A percentile compares a stretch with the other conserved stretches of the same genome.
These are phyloP conservation scores for Blastobotrys muscicola DNA, from an alignment of 805 yeast genomes.

Conservation along the genomic window DNA sequence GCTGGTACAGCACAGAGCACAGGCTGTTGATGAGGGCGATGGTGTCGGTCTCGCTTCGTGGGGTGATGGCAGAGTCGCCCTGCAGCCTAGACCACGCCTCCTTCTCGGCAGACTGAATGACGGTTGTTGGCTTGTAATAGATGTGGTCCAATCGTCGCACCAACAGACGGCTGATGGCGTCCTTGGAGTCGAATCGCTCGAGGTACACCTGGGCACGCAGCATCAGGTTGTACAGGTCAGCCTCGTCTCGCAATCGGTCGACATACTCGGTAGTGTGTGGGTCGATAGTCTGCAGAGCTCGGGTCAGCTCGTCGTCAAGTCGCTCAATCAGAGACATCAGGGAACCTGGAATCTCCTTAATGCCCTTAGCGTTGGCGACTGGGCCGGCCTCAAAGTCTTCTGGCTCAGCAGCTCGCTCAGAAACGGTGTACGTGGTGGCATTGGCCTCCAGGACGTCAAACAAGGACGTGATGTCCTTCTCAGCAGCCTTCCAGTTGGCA, in stretches of 20 bases:
- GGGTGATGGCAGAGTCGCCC: conserved; percentile 25
- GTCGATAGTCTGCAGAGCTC: conserved; percentile 79
- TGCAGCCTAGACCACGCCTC: conserved; percentile 59
- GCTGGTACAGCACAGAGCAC: conserved; percentile 55
- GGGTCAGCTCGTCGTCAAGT: conserved; percentile 87
- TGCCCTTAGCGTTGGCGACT: conserved; percentile 51
- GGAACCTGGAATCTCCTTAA: conserved; percentile 72
- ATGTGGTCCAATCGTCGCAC: conserved; percentile 83
- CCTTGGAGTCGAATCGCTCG: conserved; percentile 41
- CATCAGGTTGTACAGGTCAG: conserved; percentile 60
- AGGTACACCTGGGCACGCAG: conserved; percentile 80
- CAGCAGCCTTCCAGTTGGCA: conserved; percentile 69
- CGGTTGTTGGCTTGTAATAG: conserved; percentile 79
- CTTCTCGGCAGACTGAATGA: conserved; percentile 59
- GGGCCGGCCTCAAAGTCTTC: conserved; percentile 59
- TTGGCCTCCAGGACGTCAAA: conserved; percentile 62
- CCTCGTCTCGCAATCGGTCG: conserved; percentile 82
- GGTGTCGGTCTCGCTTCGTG: conserved; percentile 29
- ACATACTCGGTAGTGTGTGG: conserved; percentile 94
- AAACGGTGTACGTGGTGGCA: conserved; percentile 48
- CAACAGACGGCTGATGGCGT: conserved; percentile 51
- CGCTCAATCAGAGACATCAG: conserved; percentile 82
- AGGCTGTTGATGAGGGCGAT: conserved; percentile 55
- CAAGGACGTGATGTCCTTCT: conserved; percentile 50
- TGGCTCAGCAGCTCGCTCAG: conserved; percentile 78